These are phyloP conservation scores for Cardiospermum halicacabum DNA, from an alignment of 345 rosid genomes.

Conservation along the genomic window DNA sequence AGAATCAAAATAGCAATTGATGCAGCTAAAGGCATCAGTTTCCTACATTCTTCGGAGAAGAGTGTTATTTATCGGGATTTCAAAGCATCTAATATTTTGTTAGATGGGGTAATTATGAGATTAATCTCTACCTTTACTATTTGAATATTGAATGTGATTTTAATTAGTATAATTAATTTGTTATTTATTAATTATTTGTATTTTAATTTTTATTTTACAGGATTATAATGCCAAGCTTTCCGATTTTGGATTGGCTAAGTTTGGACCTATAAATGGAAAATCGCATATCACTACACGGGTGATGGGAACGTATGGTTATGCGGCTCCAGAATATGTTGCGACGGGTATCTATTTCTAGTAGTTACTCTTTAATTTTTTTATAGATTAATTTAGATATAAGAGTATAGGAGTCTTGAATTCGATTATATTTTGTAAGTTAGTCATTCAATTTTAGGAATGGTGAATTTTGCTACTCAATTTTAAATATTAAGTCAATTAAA, in stretches of 20 bases:
- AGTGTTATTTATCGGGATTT: slow-evolving; percentile 87
- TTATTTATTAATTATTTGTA: neutral
- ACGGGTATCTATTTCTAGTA: too few relatives aligned
- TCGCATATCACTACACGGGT: slow-evolving; percentile 68
- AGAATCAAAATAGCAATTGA: slow-evolving; percentile 67
- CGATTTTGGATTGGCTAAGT: slow-evolving; percentile 77
- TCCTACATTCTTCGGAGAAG: slow-evolving; percentile 71
- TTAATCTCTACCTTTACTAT: neutral
- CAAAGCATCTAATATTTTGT: slow-evolving; percentile 77
- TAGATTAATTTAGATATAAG: too few relatives aligned
- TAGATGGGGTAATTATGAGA: slow-evolving; percentile 49
- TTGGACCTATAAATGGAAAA: slow-evolving; percentile 62
- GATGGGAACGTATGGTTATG: slow-evolving; percentile 82
- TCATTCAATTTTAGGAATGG: too few relatives aligned
- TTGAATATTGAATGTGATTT: neutral
- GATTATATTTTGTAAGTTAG: too few relatives aligned
- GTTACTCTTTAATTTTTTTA: too few relatives aligned
- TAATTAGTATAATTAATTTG: neutral
- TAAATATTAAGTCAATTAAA: too few relatives aligned
- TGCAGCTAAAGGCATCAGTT: slow-evolving; percentile 73
- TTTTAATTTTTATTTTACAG: slow-evolving; percentile 23
- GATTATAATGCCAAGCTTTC: slow-evolving; percentile 69
- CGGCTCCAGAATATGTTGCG: slow-evolving; percentile 83
- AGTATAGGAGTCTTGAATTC: too few relatives aligned
- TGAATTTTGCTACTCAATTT: too few relatives aligned